Evolutionary conservation across 73 alveolate genomes (phyloP), one percentile per base, ranked within the genome.

Genomic region (Paraurostyla sp.): DNA sequence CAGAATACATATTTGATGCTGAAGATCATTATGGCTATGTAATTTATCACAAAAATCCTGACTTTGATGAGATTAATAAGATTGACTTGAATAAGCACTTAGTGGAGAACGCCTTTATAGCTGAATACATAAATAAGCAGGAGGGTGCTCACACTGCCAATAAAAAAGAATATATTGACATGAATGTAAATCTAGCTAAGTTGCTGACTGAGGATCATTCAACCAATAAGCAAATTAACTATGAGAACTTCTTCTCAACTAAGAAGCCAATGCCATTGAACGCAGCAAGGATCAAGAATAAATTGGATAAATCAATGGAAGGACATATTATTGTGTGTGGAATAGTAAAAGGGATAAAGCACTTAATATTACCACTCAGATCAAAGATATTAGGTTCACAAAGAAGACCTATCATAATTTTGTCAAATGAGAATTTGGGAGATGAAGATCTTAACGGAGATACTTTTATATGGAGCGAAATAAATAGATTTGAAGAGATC

Each of bases 251-350:
- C 88, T 83, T 40, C 41, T 62, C 92, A 22, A 80, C 94, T 0
- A 89, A 89, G 83, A 89, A 89, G 65, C 94, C 94, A 0, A 87
- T 89, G 48, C 76, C 92, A 1, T 60, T 89, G 0, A 54, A 65
- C 29, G 94, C 73, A 27, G 94, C 91, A 9, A 41, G 85, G 32
- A 80, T 89, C 2, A 81, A 80, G 22, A 80, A 65, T 9, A 58
- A 78, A 6, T 73, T 63, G 25, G 98, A 94, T 54, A 89, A 95
- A 69, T 94, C 91, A 40, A 88, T 97, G 38, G 99, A 95, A 60
- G 94, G 93, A 76, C 99, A 97, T 71, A 96, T 96, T 27, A 97
- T 97, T 38, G 98, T 97, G 38, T 97, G 99, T 68, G 99, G 99
- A 16, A 96, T 96, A 0, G 98, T 96, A 16, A 40, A 94, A 56